phyloP scores from a whole-genome alignment of 179 eudicot genomes.

The Silene coronaria region DNA sequence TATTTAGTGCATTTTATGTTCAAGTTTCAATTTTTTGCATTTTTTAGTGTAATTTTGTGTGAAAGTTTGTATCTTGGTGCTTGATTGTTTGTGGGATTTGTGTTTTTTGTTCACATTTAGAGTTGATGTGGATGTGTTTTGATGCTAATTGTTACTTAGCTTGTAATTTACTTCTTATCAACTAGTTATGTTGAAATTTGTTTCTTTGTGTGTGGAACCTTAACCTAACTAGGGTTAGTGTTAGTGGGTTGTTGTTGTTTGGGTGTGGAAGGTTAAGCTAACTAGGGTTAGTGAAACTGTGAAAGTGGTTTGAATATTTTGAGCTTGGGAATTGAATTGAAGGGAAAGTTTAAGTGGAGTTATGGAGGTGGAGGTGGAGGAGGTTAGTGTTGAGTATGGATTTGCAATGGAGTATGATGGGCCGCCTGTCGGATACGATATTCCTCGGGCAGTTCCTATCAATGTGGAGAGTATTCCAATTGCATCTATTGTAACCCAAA shows the following conservation, averaged over 20 bases:
- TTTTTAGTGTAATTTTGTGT: neutral
- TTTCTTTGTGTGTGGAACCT: no score
- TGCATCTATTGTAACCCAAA: conserved; percentile 56
- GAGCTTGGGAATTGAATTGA: conserved; percentile 13
- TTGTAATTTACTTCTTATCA: neutral
- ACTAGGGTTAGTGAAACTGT: conserved; percentile 32
- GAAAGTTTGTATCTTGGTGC: neutral
- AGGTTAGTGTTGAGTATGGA: conserved; percentile 50
- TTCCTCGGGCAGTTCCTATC: conserved; percentile 84
- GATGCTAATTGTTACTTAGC: conserved; percentile 11
- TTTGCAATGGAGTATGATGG: conserved; percentile 88
- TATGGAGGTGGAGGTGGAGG: conserved; percentile 22
- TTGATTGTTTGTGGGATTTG: neutral
- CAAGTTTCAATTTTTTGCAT: neutral
- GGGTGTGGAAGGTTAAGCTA: neutral
- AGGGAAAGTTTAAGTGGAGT: neutral
- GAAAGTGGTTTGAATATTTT: neutral
- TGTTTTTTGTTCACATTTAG: neutral
- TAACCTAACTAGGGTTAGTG: no score
- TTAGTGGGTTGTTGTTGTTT: no score
- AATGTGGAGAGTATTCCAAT: conserved; percentile 70
- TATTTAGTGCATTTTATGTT: neutral
- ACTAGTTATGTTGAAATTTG: conserved; percentile 12
- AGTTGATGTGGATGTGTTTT: neutral
- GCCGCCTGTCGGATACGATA: conserved; percentile 61